Evolutionary conservation across 768 basidiomycete genomes (phyloP).

Genomic region (Piloderma croceum): DNA sequence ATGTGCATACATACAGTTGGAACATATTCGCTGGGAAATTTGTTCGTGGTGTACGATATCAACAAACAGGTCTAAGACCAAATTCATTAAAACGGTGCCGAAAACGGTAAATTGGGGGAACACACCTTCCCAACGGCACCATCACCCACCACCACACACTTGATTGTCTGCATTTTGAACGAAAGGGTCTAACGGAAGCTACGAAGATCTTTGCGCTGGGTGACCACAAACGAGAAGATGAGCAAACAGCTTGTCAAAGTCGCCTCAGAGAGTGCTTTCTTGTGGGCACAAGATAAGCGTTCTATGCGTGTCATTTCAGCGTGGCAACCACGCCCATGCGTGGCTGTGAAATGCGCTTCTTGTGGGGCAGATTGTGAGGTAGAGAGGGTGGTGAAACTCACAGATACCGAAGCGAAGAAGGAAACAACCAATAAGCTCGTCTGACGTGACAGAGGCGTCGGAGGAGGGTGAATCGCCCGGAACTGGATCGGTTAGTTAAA

Average conservation of each 20-base stretch:
- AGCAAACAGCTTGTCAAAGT: too few relatives aligned
- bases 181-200: too few relatives aligned
- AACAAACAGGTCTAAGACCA: constrained; percentile 77
- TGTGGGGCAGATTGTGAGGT: too few relatives aligned
- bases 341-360: too few relatives aligned
- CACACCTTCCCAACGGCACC: constrained; percentile 97
- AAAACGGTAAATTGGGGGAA: constrained; percentile 14
- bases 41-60: constrained; percentile 97
- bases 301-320: not conserved
- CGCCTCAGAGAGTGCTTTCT: too few relatives aligned
- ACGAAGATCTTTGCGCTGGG: too few relatives aligned
- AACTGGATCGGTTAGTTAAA: too few relatives aligned
- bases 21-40: constrained; percentile 98
- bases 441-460: not conserved
- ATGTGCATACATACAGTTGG: constrained; percentile 69
- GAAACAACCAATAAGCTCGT: not conserved
- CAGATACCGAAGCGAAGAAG: too few relatives aligned
- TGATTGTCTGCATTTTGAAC: constrained; percentile 96
- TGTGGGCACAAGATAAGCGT: too few relatives aligned
- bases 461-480: not conserved
- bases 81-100: constrained; percentile 7
- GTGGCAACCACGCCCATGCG: not conserved
- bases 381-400: too few relatives aligned
- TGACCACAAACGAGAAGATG: too few relatives aligned
- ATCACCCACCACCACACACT: constrained; percentile 96